Base-by-base conservation (phyloP, 202 grass and related monocot species). In the Carex arenaria region DNA sequence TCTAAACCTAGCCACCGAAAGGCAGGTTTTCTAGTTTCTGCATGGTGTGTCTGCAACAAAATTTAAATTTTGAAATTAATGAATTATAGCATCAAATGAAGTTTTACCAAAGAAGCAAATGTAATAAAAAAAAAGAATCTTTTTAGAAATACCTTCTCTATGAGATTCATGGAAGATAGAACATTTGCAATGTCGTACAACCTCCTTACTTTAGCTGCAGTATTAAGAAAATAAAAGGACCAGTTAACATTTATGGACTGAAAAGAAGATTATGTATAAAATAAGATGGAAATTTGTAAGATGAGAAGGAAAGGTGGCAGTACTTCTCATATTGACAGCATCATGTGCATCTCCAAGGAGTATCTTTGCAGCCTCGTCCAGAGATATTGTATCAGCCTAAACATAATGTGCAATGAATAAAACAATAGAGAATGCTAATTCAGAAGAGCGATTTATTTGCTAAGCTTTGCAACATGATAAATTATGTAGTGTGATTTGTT, bases 171-270 rank as follows among this genome's bases (percentile, higher is more conserved):
- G 45, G 93, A 94, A 54, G 92, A 94, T 57, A 98, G 73, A 18
- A 98, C 91, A 71, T 98, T 98, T 1, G 95, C 91, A 73, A 98
- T 98, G 79, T 98, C 95, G 71, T 98, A 98, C 34, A 98, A 66
- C 30, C 95, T 84, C 32, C 93, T 72, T 22, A 98, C 93, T 80
- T 93, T 98, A 52, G 92, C 95, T 98, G 90, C 11, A 83, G 81
- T 68, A 66, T 84, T 56, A 32, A 61, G 18, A 86, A 77, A 57
- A 73, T 89, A 23, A 89, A 22, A 67, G 84, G 12, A 38, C 3
- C 9, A 51, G 73, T 80, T 14, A 31, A 52, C 32, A 51, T 19
- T 74, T 77, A 57, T 57, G 53, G 75, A 77, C 8, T 7, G 14
- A 7, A 22, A 71, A 49, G 42, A 54, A 80, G 38, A 18, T 3